Base-by-base conservation (phyloP, 2,329 filamentous ascomycete genomes). In the Calonectria crousiana region DNA sequence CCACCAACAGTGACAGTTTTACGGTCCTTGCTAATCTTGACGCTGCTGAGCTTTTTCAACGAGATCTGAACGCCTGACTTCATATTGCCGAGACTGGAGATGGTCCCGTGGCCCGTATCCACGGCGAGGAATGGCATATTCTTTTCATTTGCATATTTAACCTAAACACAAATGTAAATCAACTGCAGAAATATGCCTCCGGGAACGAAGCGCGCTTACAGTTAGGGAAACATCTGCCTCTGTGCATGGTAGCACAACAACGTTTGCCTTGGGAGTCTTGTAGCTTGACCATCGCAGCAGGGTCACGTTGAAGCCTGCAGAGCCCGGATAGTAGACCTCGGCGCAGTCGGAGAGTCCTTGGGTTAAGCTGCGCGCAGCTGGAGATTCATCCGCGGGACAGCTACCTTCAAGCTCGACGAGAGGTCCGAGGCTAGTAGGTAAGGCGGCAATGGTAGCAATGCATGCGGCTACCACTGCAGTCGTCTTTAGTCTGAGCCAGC, bases 61-160 rank as follows among this genome's bases (percentile, higher is more conserved):
- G 84, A 86, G 68, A 91, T 90, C 74, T 87, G 85, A 20, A 91
- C 87, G 4, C 89, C 90, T 67, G 84, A 81, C 3, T 87, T 77
- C 84, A 91, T 88, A 44, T 81, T 84, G 0, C 86, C 88, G 2
- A 91, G 77, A 0, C 87, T 89, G 51, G 84, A 88, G 58, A 89
- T 84, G 3, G 87, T 83, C 5, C 89, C 90, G 72, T 92, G 90
- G 1, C 83, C 86, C 14, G 88, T 88, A 77, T 89, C 90, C 78
- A 85, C 87, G 0, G 89, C 86, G 3, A 92, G 85, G 74, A 92
- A 90, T 0, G 89, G 88, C 5, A 90, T 71, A 1, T 83, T 77
- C 56, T 85, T 81, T 47, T 83, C 77, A 76, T 88, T 89, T 53
- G 90, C 89, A 73, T 84, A 90, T 69, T 82, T 82, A 28, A 84